Percentiles rank a stretch among this genome's conserved stretches.
Evolutionary conservation across 1,284 basidiomycete genomes (phyloP).

Genomic region (Boletus smithii): DNA sequence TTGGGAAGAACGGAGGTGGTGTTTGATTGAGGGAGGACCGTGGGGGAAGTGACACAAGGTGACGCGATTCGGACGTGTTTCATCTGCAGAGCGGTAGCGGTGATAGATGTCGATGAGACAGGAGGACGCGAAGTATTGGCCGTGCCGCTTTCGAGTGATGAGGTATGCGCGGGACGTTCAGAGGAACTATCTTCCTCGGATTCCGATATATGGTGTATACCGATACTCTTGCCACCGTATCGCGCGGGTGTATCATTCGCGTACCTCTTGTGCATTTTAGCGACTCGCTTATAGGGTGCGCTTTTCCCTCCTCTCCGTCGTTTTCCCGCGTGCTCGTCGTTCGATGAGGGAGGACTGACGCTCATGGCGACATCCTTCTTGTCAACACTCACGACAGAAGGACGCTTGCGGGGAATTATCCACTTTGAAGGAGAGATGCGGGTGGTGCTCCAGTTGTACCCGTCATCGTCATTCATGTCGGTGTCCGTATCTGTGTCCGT

Average conservation of each 20-base stretch:
- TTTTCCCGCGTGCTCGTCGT: conserved; percentile 11
- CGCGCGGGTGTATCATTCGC: conserved; percentile 12
- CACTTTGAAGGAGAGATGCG: conserved; percentile 11
- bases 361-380: neutral
- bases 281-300: neutral
- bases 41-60: conserved; percentile 8
- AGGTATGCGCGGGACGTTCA: neutral
- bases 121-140: conserved; percentile 3
- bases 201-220: neutral
- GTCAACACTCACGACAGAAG: conserved; percentile 15
- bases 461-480: conserved; percentile 15
- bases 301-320: conserved; percentile 16
- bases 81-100: conserved; percentile 16
- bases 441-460: conserved; percentile 10
- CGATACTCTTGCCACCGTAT: neutral
- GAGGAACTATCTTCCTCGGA: neutral
- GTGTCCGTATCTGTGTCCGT: conserved; percentile 20
- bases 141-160: neutral
- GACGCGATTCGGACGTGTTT: conserved; percentile 17
- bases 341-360: conserved; percentile 1
- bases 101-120: conserved; percentile 12
- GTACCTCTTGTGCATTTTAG: conserved; percentile 16
- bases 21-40: neutral
- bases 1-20: neutral
- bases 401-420: conserved; percentile 26